A percentile compares a stretch with the other conserved stretches of the same genome.
Conservation (phyloP, 768 basidiomycete species). For the Cantharellus anzutake region DNA sequence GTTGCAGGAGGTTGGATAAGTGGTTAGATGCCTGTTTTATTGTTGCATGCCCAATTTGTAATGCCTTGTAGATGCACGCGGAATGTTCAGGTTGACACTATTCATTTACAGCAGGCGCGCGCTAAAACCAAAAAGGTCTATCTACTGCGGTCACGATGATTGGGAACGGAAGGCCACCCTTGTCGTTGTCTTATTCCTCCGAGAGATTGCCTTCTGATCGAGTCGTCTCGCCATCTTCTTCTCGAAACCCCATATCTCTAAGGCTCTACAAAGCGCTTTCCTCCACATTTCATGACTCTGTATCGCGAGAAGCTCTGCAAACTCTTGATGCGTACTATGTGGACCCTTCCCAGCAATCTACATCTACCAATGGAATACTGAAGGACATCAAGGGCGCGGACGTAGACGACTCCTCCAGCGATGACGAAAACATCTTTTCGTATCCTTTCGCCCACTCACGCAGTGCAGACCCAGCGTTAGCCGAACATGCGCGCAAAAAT, state of each 20-base stretch:
- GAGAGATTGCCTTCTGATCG: no score
- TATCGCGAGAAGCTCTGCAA: slow-evolving; percentile 59
- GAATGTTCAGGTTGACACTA: neutral
- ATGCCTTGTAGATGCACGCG: neutral
- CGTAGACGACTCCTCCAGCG: slow-evolving; percentile 19
- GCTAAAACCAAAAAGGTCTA: no score
- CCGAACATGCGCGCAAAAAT: slow-evolving; percentile 55
- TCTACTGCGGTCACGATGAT: no score
- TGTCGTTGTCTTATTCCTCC: no score
- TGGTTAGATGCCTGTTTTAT: neutral
- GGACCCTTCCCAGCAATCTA: slow-evolving; percentile 8
- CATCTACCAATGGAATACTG: slow-evolving; percentile 14
- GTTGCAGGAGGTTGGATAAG: neutral
- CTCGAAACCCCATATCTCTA: slow-evolving; percentile 47
- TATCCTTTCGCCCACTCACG: no score
- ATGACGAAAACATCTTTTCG: slow-evolving; percentile 9
- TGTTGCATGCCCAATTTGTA: neutral
- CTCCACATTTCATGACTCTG: slow-evolving; percentile 56
- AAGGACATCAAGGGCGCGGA: slow-evolving; percentile 9
- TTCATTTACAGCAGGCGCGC: no score
- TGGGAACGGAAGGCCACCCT: no score
- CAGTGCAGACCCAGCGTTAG: slow-evolving; percentile 29
- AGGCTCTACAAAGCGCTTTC: slow-evolving; percentile 83
- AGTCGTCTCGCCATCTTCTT: neutral
- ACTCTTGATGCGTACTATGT: slow-evolving; percentile 68